Percentiles rank a stretch among this genome's conserved stretches.
Evolutionary conservation across 2,329 filamentous ascomycete species (phyloP).

Genomic region (Pseudogymnoascus sp.): DNA sequence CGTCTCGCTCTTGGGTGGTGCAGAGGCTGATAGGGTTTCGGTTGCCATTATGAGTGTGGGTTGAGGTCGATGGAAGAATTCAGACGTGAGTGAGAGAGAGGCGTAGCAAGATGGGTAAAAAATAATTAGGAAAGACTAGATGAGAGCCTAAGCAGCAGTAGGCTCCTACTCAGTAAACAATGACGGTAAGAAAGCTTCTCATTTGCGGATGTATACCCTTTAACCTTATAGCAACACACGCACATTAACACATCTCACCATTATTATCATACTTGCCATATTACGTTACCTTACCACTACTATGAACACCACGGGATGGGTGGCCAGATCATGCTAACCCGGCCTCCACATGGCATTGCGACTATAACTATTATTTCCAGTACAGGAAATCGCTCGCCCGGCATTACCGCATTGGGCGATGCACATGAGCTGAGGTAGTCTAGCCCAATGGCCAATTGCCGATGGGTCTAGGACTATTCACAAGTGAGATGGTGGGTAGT

Average conservation of each 20-base stretch:
- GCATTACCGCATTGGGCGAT: neutral
- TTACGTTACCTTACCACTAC: neutral
- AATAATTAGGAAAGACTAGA: neutral
- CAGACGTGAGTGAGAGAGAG: neutral
- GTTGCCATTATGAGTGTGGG: neutral
- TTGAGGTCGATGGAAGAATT: neutral
- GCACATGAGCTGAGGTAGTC: neutral
- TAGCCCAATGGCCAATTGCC: neutral
- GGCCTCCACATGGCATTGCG: neutral
- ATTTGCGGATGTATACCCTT: neutral
- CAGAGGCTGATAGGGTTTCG: constrained; percentile 16
- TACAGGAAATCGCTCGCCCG: neutral
- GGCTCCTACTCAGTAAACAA: neutral
- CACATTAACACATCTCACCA: neutral
- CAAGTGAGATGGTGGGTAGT: neutral
- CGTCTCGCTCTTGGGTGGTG: constrained; percentile 17
- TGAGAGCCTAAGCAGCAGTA: neutral
- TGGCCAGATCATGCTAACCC: neutral
- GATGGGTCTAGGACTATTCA: neutral
- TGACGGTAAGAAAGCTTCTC: neutral
- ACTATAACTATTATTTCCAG: neutral
- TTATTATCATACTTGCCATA: neutral
- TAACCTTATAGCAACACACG: neutral
- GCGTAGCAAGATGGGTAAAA: neutral
- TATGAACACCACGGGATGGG: neutral